Evolutionary conservation across 345 rosid species (phyloP).

Genomic region (Balakata baccata): DNA sequence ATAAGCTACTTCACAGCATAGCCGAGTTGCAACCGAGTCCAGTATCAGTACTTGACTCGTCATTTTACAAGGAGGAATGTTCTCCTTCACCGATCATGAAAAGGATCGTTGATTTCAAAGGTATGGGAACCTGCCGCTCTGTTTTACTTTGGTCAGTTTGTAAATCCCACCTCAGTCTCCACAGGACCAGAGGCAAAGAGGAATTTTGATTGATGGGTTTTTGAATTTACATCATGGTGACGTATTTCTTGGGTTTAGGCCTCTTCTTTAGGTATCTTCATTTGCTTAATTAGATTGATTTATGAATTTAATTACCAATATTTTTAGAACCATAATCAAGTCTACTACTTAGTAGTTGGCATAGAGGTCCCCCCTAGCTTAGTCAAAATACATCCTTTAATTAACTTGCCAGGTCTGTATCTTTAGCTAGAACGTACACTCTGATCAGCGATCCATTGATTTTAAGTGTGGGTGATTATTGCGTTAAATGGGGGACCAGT

Average conservation of each 20-base stretch:
- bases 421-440: not conserved
- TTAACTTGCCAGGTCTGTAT: constrained; percentile 5
- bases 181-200: no score
- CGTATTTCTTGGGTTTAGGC: constrained; percentile 15
- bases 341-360: constrained; percentile 6
- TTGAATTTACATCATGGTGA: constrained; percentile 22
- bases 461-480: not conserved
- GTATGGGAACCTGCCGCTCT: constrained; percentile 28
- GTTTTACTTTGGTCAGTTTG: not conserved
- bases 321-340: constrained; percentile 10
- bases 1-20: constrained; percentile 77
- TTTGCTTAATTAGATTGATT: no score
- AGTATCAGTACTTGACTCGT: constrained; percentile 83
- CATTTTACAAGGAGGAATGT: constrained; percentile 76
- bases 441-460: not conserved
- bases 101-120: constrained; percentile 74
- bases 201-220: constrained; percentile 15
- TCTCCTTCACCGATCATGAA: constrained; percentile 82
- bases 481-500: not conserved
- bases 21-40: constrained; percentile 96
- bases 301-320: no score
- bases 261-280: not conserved
- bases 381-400: not conserved
- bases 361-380: constrained; percentile 13
- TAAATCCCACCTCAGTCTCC: not conserved